phyloP scores from a whole-genome alignment of 164 flowering plant genomes.

The Magnolia changhungtana region DNA sequence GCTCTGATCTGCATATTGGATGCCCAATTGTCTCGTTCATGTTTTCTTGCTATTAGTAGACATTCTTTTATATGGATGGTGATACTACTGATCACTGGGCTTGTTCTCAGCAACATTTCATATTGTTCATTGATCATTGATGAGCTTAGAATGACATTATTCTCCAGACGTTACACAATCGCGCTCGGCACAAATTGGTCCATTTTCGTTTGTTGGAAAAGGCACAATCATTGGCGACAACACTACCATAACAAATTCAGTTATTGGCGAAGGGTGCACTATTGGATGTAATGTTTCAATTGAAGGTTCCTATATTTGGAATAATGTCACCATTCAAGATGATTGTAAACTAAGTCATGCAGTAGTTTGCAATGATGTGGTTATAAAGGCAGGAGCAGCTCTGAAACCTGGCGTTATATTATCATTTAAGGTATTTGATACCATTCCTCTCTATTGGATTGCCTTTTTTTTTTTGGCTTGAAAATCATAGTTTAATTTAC shows the following conservation, averaged over 20 bases:
- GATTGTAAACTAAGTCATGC: slow-evolving; percentile 77
- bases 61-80: not conserved
- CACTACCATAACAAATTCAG: slow-evolving; percentile 66
- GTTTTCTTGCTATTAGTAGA: not conserved
- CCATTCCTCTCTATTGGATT: not conserved
- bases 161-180: slow-evolving; percentile 59
- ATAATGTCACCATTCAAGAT: slow-evolving; percentile 83
- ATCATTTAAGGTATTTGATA: slow-evolving; percentile 70
- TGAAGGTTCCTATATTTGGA: slow-evolving; percentile 90
- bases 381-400: slow-evolving; percentile 66
- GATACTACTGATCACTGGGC: not conserved
- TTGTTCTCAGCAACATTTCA: not conserved
- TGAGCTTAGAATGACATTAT: not conserved
- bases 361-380: slow-evolving; percentile 83
- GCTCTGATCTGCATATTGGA: not conserved
- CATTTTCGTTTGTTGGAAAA: slow-evolving; percentile 69
- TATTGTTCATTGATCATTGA: not conserved
- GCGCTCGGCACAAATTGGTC: slow-evolving; percentile 72
- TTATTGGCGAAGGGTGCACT: slow-evolving; percentile 73
- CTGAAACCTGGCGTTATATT: slow-evolving; percentile 83
- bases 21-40: not conserved
- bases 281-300: slow-evolving; percentile 87
- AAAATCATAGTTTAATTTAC: not conserved
- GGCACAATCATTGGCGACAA: slow-evolving; percentile 63
- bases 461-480: not conserved